Evolutionary conservation across 164 flowering plant genomes (phyloP), one percentile per base, ranked within the genome.

Genomic region (Akebia trifoliata): DNA sequence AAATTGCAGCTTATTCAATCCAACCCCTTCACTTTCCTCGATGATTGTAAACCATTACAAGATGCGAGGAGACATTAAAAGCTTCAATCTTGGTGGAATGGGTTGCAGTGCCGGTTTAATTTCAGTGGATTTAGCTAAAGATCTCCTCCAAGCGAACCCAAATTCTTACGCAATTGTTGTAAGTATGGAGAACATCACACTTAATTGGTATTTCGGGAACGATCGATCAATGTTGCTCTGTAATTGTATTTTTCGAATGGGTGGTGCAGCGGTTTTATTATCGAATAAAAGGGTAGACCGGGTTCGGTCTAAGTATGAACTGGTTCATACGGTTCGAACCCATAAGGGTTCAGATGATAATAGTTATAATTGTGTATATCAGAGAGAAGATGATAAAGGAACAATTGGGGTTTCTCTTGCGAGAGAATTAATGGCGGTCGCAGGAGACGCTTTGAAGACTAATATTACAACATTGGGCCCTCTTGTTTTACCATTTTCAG

Each of bases 41-140:
- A 90, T 90, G 97, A 81, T 90, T 17, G 82, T 90, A 10, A 90
- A 90, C 59, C 90, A 81, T 37, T 90, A 87, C 83, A 87, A 85
- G 78, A 74, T 90, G 50, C 57, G 83, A 36, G 55, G 75, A 1
- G 83, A 81, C 56, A 74, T 86, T 36, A 83, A 80, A 65, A 84
- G 82, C 73, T 86, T 68, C 72, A 89, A 89, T 43, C 86, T 90
- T 9, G 88, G 92, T 0, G 97, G 97, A 0, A 90, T 90, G 97
- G 97, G 97, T 0, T 90, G 97, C 74, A 81, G 90, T 50, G 97
- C 97, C 0, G 90, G 97, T 1, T 69, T 87, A 0, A 83, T 90
- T 3, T 87, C 97, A 4, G 51, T 87, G 32, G 88, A 85, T 61
- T 76, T 90, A 0, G 97, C 95, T 0, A 78, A 74, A 17, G 76